A percentile compares a stretch with the other conserved stretches of the same genome.
Conservation (phyloP, 495 filamentous ascomycete species). For the Aspergillus diversus region DNA sequence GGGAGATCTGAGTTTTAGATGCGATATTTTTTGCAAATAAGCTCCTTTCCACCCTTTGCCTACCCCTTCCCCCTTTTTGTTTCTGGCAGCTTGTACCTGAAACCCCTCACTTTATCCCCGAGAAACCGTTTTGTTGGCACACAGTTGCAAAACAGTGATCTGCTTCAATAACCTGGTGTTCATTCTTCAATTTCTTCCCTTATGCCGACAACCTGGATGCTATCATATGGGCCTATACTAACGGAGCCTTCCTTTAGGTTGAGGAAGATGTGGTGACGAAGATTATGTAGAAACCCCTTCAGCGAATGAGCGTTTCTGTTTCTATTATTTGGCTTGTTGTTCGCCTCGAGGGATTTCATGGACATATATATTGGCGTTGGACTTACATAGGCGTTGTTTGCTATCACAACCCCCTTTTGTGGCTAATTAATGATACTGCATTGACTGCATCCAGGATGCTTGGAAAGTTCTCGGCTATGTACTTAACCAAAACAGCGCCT, state of each 20-base stretch:
- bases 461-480: slow-evolving; percentile 36
- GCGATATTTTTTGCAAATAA: too few species aligned
- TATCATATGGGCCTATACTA: slow-evolving; percentile 49
- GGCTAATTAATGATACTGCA: slow-evolving; percentile 44
- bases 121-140: too few species aligned
- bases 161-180: too few species aligned
- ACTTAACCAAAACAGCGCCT: slow-evolving; percentile 36
- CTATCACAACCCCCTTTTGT: slow-evolving; percentile 20
- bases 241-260: slow-evolving; percentile 70
- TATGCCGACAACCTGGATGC: too few species aligned
- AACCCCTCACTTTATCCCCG: too few species aligned
- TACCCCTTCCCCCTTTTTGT: too few species aligned
- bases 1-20: too few species aligned
- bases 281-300: slow-evolving; percentile 72
- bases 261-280: slow-evolving; percentile 92
- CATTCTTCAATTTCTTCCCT: too few species aligned
- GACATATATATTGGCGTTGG: slow-evolving; percentile 30
- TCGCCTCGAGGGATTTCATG: slow-evolving; percentile 24
- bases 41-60: too few species aligned
- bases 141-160: too few species aligned
- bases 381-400: slow-evolving; percentile 40
- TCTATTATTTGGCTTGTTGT: slow-evolving; percentile 28
- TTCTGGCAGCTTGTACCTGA: too few species aligned
- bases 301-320: slow-evolving; percentile 27
- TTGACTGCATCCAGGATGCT: slow-evolving; percentile 34